These are phyloP conservation scores for Scheffersomyces coipomensis DNA, from an alignment of 805 yeast species.

Conservation along the genomic window DNA sequence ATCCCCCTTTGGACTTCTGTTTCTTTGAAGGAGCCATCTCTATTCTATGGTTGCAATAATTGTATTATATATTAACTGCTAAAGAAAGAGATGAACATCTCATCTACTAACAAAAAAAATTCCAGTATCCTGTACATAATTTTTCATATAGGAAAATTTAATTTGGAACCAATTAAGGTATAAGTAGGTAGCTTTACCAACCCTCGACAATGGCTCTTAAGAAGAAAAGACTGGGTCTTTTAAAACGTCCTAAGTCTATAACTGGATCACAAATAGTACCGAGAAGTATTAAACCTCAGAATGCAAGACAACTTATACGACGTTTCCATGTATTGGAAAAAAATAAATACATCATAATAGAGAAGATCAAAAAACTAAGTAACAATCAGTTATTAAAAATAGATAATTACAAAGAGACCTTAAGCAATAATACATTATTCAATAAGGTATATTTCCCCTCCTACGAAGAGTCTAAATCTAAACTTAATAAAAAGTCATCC, in stretches of 20 bases:
- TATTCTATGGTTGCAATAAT: not conserved
- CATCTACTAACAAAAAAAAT: not conserved
- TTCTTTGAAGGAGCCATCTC: conserved; percentile 5
- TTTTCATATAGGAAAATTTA: not conserved
- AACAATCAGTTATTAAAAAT: conserved; percentile 15
- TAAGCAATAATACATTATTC: not conserved
- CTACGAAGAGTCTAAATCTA: not conserved
- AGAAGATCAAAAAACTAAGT: conserved; percentile 26
- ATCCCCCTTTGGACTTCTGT: conserved; percentile 1
- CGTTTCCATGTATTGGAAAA: conserved; percentile 72
- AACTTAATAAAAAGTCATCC: not conserved
- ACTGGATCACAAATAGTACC: conserved; percentile 34
- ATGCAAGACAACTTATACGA: conserved; percentile 74
- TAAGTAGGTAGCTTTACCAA: no score
- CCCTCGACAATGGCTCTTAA: conserved; percentile 1
- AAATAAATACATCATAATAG: conserved; percentile 43
- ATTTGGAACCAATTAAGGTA: not conserved
- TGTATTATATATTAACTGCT: not conserved
- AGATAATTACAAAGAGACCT: conserved; percentile 10
- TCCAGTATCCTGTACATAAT: not conserved
- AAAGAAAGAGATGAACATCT: not conserved
- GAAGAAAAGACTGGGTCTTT: conserved; percentile 19
- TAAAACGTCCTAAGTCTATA: conserved; percentile 30
- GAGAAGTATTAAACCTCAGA: conserved; percentile 57
- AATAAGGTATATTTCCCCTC: not conserved